Evolutionary conservation across 768 basidiomycete species (phyloP).

Genomic region (Boletus huronensis): DNA sequence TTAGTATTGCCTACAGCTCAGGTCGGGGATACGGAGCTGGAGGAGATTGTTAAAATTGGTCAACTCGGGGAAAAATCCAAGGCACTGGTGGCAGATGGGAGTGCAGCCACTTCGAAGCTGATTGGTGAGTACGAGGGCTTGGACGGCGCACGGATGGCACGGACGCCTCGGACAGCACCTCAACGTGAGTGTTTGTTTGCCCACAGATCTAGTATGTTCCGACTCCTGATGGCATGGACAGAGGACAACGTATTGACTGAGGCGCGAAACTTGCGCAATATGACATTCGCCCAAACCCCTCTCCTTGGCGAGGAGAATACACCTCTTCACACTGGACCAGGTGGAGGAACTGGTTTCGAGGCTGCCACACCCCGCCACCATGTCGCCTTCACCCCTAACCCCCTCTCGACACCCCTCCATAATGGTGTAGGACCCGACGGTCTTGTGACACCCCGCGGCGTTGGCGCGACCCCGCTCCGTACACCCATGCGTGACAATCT

Average conservation of each 20-base stretch:
- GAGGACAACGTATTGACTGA: slow-evolving; percentile 95
- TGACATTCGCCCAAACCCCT: slow-evolving; percentile 91
- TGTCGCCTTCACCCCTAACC: slow-evolving; percentile 93
- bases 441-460: slow-evolving; percentile 54
- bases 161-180: slow-evolving; percentile 92
- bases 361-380: slow-evolving; percentile 92
- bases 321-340: slow-evolving; percentile 70
- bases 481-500: slow-evolving; percentile 95
- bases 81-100: slow-evolving; percentile 76
- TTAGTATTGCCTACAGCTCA: slow-evolving; percentile 85
- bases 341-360: slow-evolving; percentile 90
- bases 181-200: slow-evolving; percentile 63
- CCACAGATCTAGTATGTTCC: slow-evolving; percentile 5
- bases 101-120: slow-evolving; percentile 79
- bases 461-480: slow-evolving; percentile 76
- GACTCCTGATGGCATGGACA: slow-evolving; percentile 31
- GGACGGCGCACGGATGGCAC: slow-evolving; percentile 83
- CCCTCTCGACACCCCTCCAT: slow-evolving; percentile 81
- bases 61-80: slow-evolving; percentile 88
- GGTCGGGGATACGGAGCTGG: slow-evolving; percentile 90
- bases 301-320: slow-evolving; percentile 97
- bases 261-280: slow-evolving; percentile 91
- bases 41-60: slow-evolving; percentile 98
- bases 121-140: slow-evolving; percentile 91
- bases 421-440: slow-evolving; percentile 40